Evolutionary conservation across 2,329 filamentous ascomycete species (phyloP).

Genomic region (Ramularia endophylla): DNA sequence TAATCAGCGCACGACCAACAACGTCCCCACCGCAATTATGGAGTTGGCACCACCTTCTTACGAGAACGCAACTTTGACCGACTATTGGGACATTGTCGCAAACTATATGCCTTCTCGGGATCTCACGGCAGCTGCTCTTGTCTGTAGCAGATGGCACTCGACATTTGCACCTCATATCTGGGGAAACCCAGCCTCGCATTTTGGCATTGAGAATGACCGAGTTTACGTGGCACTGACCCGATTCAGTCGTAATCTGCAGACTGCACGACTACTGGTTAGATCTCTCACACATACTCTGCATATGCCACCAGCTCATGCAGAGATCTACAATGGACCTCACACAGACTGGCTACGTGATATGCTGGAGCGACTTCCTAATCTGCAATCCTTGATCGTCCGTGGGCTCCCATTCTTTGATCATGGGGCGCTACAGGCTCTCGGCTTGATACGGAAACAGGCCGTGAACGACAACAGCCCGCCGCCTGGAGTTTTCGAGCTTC

Average conservation of each 20-base stretch:
- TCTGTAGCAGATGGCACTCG: slow-evolving; percentile 52
- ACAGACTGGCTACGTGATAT: slow-evolving; percentile 55
- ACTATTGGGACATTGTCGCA: slow-evolving; percentile 52
- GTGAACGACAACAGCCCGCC: slow-evolving; percentile 12
- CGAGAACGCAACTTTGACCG: slow-evolving; percentile 48
- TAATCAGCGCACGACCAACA: too few species aligned
- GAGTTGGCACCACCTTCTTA: slow-evolving; percentile 57
- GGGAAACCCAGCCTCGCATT: slow-evolving; percentile 59
- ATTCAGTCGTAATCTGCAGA: slow-evolving; percentile 52
- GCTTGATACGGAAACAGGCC: slow-evolving; percentile 24
- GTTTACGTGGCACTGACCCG: slow-evolving; percentile 56
- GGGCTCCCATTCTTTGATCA: slow-evolving; percentile 58
- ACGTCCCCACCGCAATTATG: slow-evolving; percentile 33
- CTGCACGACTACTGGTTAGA: slow-evolving; percentile 47
- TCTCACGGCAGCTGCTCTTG: slow-evolving; percentile 50
- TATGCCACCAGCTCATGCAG: slow-evolving; percentile 54
- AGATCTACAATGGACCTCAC: slow-evolving; percentile 55
- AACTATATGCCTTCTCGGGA: slow-evolving; percentile 51
- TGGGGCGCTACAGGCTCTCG: slow-evolving; percentile 47
- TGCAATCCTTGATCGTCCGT: slow-evolving; percentile 56
- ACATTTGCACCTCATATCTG: slow-evolving; percentile 56
- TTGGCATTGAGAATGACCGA: slow-evolving; percentile 54
- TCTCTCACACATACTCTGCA: slow-evolving; percentile 56
- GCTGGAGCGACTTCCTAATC: slow-evolving; percentile 50
- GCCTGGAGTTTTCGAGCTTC: slow-evolving; percentile 25